Evolutionary conservation across 768 basidiomycete genomes (phyloP).

Genomic region (Lactifluus piperatus): DNA sequence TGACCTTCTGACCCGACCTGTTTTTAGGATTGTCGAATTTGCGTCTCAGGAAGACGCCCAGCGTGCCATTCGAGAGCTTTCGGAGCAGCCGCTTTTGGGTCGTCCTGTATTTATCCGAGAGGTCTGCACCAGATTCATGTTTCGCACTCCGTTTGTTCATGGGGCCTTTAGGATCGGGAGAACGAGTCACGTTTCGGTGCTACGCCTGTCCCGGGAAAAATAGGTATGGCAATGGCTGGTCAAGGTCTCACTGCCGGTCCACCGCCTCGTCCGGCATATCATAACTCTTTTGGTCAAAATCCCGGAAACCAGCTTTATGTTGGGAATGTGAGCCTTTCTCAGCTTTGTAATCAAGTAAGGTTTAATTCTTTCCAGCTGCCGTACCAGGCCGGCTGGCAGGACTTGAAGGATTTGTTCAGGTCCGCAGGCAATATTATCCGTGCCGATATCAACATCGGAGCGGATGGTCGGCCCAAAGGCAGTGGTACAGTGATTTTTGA

Average conservation of each 20-base stretch:
- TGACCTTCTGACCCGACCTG: slow-evolving; percentile 16
- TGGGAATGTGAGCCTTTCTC: slow-evolving; percentile 57
- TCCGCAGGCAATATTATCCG: slow-evolving; percentile 91
- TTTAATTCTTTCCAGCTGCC: slow-evolving; percentile 51
- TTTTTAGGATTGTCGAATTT: slow-evolving; percentile 89
- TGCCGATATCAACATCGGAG: slow-evolving; percentile 90
- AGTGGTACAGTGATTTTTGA: slow-evolving; percentile 98
- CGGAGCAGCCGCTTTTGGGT: slow-evolving; percentile 84
- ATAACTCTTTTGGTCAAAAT: slow-evolving; percentile 62
- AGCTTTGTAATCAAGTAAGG: neutral
- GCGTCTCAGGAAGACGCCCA: slow-evolving; percentile 83
- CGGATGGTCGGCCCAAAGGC: slow-evolving; percentile 89
- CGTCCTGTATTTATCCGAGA: slow-evolving; percentile 95
- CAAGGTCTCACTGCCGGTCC: slow-evolving; percentile 72
- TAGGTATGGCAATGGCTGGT: slow-evolving; percentile 95
- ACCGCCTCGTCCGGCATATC: slow-evolving; percentile 75
- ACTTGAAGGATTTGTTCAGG: slow-evolving; percentile 94
- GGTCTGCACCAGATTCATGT: slow-evolving; percentile 37
- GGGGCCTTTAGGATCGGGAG: slow-evolving; percentile 74
- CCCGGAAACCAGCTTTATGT: slow-evolving; percentile 93
- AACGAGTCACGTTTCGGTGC: slow-evolving; percentile 93
- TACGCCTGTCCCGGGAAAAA: slow-evolving; percentile 91
- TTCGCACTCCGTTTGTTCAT: neutral
- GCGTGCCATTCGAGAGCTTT: slow-evolving; percentile 81
- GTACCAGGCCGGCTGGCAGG: slow-evolving; percentile 98